These are phyloP conservation scores for Paecilomyces sp. DNA, from an alignment of 2,329 filamentous ascomycete genomes.

Conservation along the genomic window DNA sequence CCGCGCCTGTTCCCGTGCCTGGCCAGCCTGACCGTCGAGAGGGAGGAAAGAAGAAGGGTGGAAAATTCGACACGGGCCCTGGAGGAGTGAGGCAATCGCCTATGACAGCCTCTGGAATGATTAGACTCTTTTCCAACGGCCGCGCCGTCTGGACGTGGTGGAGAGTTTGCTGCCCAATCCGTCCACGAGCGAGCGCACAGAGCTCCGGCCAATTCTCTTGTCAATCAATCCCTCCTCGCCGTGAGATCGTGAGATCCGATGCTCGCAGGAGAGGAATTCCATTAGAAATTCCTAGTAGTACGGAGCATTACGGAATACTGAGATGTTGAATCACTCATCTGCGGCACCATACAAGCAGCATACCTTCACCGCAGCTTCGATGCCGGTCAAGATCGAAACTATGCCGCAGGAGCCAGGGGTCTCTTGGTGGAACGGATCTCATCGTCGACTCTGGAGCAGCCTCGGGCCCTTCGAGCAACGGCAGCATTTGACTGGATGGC, in stretches of 20 bases:
- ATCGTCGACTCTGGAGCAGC: background rate
- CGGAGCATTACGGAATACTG: too few species aligned
- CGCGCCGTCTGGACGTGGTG: background rate
- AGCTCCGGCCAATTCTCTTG: background rate
- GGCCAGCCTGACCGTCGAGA: background rate
- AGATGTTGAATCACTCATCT: too few species aligned
- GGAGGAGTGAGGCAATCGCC: background rate
- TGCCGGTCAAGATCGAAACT: background rate
- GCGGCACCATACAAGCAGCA: too few species aligned
- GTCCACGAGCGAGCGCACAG: background rate
- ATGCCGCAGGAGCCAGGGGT: background rate
- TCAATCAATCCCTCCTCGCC: background rate
- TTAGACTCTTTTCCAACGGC: background rate
- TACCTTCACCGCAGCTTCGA: too few species aligned
- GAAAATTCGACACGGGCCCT: background rate
- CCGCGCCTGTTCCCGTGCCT: background rate
- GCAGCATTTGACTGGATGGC: background rate
- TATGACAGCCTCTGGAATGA: background rate
- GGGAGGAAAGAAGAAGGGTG: background rate
- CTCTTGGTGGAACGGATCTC: background rate
- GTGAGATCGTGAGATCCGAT: background rate
- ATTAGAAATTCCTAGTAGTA: too few species aligned
- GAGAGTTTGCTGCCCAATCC: background rate
- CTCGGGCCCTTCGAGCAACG: background rate
- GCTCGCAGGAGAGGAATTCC: background rate